Evolutionary conservation across 2,329 filamentous ascomycete genomes (phyloP).

Genomic region (Epichloe bromicola): DNA sequence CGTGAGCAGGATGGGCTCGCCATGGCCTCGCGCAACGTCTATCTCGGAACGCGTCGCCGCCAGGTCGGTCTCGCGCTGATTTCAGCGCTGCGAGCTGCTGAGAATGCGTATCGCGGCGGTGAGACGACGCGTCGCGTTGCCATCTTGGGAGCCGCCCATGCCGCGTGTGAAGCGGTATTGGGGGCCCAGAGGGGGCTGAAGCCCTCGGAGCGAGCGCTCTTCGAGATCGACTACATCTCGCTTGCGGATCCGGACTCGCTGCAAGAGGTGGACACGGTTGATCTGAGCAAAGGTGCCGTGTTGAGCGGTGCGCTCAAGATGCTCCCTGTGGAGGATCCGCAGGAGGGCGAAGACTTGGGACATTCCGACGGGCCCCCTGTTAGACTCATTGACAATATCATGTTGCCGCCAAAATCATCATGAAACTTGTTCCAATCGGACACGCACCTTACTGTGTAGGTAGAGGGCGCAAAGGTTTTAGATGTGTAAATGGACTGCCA

Average conservation of each 20-base stretch:
- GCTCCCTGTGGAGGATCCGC: constrained; percentile 60
- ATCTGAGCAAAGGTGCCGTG: constrained; percentile 60
- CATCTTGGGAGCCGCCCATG: constrained; percentile 60
- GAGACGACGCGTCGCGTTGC: constrained; percentile 41
- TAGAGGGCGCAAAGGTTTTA: neutral
- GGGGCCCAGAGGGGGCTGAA: constrained; percentile 48
- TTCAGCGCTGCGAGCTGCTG: constrained; percentile 56
- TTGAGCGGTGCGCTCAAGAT: constrained; percentile 88
- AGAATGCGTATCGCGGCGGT: constrained; percentile 47
- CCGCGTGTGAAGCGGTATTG: constrained; percentile 41
- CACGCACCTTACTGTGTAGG: neutral
- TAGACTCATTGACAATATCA: constrained; percentile 87
- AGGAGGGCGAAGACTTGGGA: constrained; percentile 62
- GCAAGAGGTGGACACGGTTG: constrained; percentile 61
- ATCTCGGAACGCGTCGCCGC: constrained; percentile 66
- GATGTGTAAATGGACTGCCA: neutral
- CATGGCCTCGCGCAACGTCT: constrained; percentile 87
- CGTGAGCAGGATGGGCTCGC: constrained; percentile 75
- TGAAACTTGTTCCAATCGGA: neutral
- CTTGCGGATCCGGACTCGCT: constrained; percentile 76
- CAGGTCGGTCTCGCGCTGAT: constrained; percentile 59
- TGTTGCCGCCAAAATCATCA: constrained; percentile 37
- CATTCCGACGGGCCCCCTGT: constrained; percentile 61
- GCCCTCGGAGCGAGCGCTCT: constrained; percentile 50
- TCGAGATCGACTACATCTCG: constrained; percentile 86